Evolutionary conservation across 2,329 filamentous ascomycete species (phyloP).

Genomic region (Aspergillus pseudotamarii): DNA sequence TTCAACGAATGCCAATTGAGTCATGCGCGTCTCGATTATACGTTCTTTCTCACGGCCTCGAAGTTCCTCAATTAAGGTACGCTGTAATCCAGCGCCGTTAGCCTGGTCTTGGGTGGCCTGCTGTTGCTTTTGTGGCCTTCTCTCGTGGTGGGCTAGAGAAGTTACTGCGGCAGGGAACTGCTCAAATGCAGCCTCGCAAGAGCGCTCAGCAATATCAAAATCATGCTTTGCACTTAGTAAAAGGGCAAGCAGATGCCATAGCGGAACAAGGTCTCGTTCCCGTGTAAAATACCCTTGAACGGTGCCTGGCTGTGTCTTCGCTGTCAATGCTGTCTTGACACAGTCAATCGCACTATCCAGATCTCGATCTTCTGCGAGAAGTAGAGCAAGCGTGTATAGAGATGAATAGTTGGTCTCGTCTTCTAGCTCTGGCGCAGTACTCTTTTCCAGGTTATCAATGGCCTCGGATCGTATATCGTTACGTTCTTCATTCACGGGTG

Average conservation of each 20-base stretch:
- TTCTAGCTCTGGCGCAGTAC: slow-evolving; percentile 68
- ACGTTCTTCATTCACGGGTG: slow-evolving; percentile 72
- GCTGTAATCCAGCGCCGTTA: slow-evolving; percentile 22
- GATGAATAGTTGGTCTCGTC: slow-evolving; percentile 72
- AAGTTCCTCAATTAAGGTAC: slow-evolving; percentile 74
- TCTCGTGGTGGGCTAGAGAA: slow-evolving; percentile 66
- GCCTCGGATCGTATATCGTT: slow-evolving; percentile 76
- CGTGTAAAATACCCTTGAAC: slow-evolving; percentile 35
- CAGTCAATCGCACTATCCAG: slow-evolving; percentile 78
- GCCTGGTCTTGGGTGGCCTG: slow-evolving; percentile 24
- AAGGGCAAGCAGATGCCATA: slow-evolving; percentile 90
- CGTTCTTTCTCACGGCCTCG: slow-evolving; percentile 80
- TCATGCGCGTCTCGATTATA: slow-evolving; percentile 94
- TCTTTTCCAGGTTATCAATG: slow-evolving; percentile 72
- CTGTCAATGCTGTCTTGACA: slow-evolving; percentile 73
- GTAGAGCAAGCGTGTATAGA: slow-evolving; percentile 76
- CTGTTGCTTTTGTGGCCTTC: slow-evolving; percentile 37
- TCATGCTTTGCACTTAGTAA: slow-evolving; percentile 85
- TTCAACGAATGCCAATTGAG: slow-evolving; percentile 82
- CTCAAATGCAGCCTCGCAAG: slow-evolving; percentile 89
- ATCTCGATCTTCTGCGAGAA: slow-evolving; percentile 87
- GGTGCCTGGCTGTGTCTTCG: slow-evolving; percentile 41
- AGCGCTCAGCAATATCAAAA: slow-evolving; percentile 74
- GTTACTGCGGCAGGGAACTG: slow-evolving; percentile 75
- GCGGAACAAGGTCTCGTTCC: slow-evolving; percentile 64